phyloP scores from a whole-genome alignment of 345 rosid species.

The Ceriops decandra region DNA sequence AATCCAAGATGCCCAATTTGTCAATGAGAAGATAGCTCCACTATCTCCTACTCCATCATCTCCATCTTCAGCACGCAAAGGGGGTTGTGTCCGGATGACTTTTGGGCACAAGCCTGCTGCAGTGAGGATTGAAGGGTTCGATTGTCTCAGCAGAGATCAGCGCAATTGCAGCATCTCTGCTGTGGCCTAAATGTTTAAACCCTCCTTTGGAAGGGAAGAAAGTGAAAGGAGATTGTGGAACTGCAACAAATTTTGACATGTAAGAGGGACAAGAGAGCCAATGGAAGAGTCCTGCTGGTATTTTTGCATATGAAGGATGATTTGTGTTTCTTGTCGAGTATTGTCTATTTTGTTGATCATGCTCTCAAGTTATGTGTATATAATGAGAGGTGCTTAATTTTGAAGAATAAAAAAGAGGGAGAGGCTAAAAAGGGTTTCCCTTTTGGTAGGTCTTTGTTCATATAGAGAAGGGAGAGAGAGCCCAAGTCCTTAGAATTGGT shows the following conservation, averaged over 20 bases:
- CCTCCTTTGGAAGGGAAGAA: neutral
- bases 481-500: neutral
- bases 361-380: slow-evolving; percentile 22
- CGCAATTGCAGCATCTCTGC: slow-evolving; percentile 68
- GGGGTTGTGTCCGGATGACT: slow-evolving; percentile 54
- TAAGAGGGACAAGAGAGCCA: slow-evolving; percentile 4
- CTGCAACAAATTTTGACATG: slow-evolving; percentile 20
- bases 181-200: slow-evolving; percentile 40
- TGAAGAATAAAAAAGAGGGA: slow-evolving; percentile 23
- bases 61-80: slow-evolving; percentile 18
- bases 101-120: slow-evolving; percentile 56
- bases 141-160: slow-evolving; percentile 54
- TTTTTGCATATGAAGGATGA: neutral
- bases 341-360: neutral
- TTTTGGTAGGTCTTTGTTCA: slow-evolving; percentile 7
- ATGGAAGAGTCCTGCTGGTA: neutral
- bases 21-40: slow-evolving; percentile 31
- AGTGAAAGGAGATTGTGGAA: neutral
- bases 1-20: slow-evolving; percentile 60
- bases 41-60: slow-evolving; percentile 29
- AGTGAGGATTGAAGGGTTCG: slow-evolving; percentile 81
- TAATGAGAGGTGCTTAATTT: slow-evolving; percentile 25
- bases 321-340: neutral
- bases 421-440: slow-evolving; percentile 4
- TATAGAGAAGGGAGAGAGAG: neutral